A percentile compares a stretch with the other conserved stretches of the same genome.
Conservation (phyloP, 2,329 filamentous ascomycete genomes). For the Penicillium palitans region DNA sequence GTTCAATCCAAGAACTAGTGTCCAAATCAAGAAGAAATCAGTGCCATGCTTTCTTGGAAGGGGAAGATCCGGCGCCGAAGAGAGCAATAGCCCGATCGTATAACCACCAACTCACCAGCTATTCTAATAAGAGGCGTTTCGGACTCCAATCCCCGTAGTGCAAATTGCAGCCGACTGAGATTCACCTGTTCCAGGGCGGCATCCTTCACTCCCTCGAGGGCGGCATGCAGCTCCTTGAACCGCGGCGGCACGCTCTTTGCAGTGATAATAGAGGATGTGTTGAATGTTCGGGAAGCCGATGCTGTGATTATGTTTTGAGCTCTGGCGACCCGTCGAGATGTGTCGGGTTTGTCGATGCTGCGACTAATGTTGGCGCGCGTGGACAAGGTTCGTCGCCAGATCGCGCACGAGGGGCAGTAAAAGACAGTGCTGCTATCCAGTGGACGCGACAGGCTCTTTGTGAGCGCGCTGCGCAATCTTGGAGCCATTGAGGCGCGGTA, state of each 20-base stretch:
- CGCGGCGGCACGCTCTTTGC: slow-evolving; percentile 54
- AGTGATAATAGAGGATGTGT: slow-evolving; percentile 56
- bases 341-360: slow-evolving; percentile 15
- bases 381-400: slow-evolving; percentile 35
- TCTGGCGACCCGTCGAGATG: slow-evolving; percentile 15
- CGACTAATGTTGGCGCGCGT: slow-evolving; percentile 26
- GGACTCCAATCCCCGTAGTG: slow-evolving; percentile 57
- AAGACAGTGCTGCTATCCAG: slow-evolving; percentile 30
- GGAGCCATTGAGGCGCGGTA: slow-evolving; percentile 38
- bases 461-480: slow-evolving; percentile 39
- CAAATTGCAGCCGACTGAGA: slow-evolving; percentile 60
- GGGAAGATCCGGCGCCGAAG: not conserved
- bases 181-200: slow-evolving; percentile 58
- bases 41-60: not conserved
- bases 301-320: slow-evolving; percentile 7
- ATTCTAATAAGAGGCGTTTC: slow-evolving; percentile 56
- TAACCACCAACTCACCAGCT: slow-evolving; percentile 46
- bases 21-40: not conserved
- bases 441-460: slow-evolving; percentile 36
- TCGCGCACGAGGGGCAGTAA: slow-evolving; percentile 46
- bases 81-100: not conserved
- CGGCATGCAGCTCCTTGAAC: slow-evolving; percentile 55
- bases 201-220: slow-evolving; percentile 53
- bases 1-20: slow-evolving; percentile 52
- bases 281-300: slow-evolving; percentile 37